Percentiles rank a stretch among this genome's conserved stretches.
Evolutionary conservation across 768 basidiomycete genomes (phyloP).

Genomic region (Chalciporus piperatus): DNA sequence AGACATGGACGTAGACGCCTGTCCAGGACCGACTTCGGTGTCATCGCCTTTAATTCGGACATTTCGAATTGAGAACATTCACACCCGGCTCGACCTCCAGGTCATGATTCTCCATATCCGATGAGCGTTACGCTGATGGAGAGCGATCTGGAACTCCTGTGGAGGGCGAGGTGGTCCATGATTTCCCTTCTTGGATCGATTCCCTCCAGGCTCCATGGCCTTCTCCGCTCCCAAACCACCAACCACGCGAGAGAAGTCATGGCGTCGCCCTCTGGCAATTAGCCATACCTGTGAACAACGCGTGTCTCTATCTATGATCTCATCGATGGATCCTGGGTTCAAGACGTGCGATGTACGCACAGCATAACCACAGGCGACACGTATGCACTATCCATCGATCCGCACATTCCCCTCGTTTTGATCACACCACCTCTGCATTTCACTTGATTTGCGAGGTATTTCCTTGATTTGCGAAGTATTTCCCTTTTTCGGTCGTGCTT

Average conservation of each 20-base stretch:
- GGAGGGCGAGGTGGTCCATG: constrained; percentile 7
- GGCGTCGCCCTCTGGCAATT: constrained; percentile 5
- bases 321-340: constrained; percentile 18
- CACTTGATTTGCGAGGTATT: constrained; percentile 6
- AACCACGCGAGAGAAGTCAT: constrained; percentile 1
- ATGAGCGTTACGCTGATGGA: constrained; percentile 8
- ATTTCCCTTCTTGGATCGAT: constrained; percentile 13
- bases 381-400: constrained; percentile 14
- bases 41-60: constrained; percentile 2
- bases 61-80: background rate
- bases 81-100: background rate
- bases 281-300: background rate
- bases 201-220: background rate
- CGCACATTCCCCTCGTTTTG: constrained; percentile 8
- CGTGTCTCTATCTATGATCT: constrained; percentile 13
- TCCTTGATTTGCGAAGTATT: constrained; percentile 2
- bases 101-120: constrained; percentile 15
- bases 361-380: background rate
- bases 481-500: constrained; percentile 4
- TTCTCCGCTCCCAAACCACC: background rate
- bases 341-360: background rate
- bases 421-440: constrained; percentile 14
- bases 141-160: constrained; percentile 19
- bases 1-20: background rate
- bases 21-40: constrained; percentile 8